phyloP scores from a whole-genome alignment of 169 alveolate genomes.

The Theileria orientalis region DNA sequence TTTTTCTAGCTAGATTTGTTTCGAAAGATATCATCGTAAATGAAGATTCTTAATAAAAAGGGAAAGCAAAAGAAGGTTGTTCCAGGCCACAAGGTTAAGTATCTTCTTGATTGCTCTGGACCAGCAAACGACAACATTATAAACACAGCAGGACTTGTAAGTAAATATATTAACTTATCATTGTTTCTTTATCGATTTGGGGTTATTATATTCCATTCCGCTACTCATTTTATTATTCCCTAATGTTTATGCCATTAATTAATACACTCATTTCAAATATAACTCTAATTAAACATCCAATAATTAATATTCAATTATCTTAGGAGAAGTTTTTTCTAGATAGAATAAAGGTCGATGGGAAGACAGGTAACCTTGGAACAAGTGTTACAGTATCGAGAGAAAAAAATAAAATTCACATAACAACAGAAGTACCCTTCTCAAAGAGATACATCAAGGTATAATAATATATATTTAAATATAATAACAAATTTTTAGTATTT shows the following conservation, averaged over 20 bases:
- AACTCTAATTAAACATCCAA: not conserved
- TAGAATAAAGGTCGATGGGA: constrained; percentile 94
- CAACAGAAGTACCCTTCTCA: constrained; percentile 95
- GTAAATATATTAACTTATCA: too few species aligned
- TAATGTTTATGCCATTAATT: too few species aligned
- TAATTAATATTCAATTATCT: not conserved
- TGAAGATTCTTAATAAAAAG: constrained; percentile 54
- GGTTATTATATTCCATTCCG: not conserved
- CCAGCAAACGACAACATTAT: constrained; percentile 93
- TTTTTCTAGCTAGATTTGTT: too few species aligned
- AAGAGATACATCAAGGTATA: constrained; percentile 92
- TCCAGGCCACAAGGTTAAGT: constrained; percentile 68
- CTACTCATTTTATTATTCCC: not conserved
- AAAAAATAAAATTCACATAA: constrained; percentile 85
- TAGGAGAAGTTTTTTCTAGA: constrained; percentile 92
- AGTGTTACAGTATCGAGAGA: constrained; percentile 87
- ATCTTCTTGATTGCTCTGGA: constrained; percentile 85
- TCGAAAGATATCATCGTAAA: not conserved
- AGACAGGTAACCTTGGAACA: constrained; percentile 94
- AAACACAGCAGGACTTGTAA: constrained; percentile 82
- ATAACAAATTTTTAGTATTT: constrained; percentile 93
- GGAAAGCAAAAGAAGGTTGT: constrained; percentile 28
- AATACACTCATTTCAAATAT: not conserved
- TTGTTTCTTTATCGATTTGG: not conserved
- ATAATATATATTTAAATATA: not conserved